Base-by-base conservation (phyloP, 768 basidiomycete genomes). In the Leccinellum albellum region DNA sequence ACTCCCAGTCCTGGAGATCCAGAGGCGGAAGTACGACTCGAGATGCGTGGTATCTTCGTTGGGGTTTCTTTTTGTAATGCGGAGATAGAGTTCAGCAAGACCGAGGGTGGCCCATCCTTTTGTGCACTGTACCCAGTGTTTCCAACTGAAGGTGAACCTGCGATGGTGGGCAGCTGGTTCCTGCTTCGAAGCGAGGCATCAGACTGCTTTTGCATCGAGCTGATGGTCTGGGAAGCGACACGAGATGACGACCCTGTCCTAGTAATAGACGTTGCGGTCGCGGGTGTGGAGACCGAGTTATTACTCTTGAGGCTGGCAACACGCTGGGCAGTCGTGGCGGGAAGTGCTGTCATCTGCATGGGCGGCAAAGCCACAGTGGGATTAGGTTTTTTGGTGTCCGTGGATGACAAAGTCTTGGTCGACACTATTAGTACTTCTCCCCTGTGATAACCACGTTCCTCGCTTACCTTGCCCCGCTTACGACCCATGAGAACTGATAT, bases 41-140 rank as follows among this genome's bases (percentile, higher is more conserved):
- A 88, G 40, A 95, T 94, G 24, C 92, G 89, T 48, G 92, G 92
- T 65, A 94, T 95, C 76, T 93, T 94, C 20, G 92, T 95, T 3
- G 92, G 92, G 0, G 93, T 93, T 67, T 92, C 91, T 73, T 93
- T 93, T 6, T 82, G 70, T 55, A 86, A 72, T 10, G 77, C 74
- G 28, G 79, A 76, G 3, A 76, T 65, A 15, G 82, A 76, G 61
- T 86, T 87, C 55, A 77, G 66, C 40, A 81, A 69, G 12, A 81
- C 76, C n/a, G 79, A 78, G 10, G 82, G 82, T 9, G 78, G 80
- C 15, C 74, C 79, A 31, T 87, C 86, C 66, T 83, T 85, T 31
- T 75, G 64, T 28, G 71, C 76, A 60, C 79, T 79, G 47, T 78
- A 78, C 44, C 78, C 81, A 14, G 76, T 78, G 29, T 83, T 83